A percentile compares a stretch with the other conserved stretches of the same genome.
Conservation (phyloP, 2,329 filamentous ascomycete genomes). For the Coniochaeta sp. region DNA sequence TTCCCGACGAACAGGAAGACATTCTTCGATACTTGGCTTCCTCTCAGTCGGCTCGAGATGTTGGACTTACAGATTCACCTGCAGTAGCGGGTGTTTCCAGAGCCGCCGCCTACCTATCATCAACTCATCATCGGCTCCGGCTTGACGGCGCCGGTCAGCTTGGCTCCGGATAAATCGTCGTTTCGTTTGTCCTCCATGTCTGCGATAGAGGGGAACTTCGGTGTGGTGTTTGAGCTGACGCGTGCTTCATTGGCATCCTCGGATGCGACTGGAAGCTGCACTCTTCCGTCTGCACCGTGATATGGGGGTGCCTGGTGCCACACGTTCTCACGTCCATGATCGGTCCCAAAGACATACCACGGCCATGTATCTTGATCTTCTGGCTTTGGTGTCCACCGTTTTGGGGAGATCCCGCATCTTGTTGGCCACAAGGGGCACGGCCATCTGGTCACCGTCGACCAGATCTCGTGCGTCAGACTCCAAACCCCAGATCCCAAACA, state of each 20-base stretch:
- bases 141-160: neutral
- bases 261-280: neutral
- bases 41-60: neutral
- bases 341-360: neutral
- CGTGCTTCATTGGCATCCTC: neutral
- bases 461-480: neutral
- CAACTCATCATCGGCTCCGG: neutral
- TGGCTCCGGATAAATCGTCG: neutral
- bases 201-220: neutral
- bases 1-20: neutral
- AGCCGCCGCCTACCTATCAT: neutral
- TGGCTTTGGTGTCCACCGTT: conserved; percentile 13
- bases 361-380: neutral
- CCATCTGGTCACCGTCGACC: too few species aligned
- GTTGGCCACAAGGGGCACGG: neutral
- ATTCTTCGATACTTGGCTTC: neutral
- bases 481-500: conserved; percentile 15
- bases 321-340: neutral
- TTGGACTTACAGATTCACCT: neutral
- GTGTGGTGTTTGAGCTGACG: neutral
- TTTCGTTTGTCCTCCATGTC: neutral
- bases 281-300: neutral
- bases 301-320: neutral
- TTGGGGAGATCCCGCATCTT: conserved; percentile 15
- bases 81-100: neutral